Evolutionary conservation across 1,284 basidiomycete species (phyloP), one percentile per base, ranked within the genome.

Genomic region (Ustilago esculenta): DNA sequence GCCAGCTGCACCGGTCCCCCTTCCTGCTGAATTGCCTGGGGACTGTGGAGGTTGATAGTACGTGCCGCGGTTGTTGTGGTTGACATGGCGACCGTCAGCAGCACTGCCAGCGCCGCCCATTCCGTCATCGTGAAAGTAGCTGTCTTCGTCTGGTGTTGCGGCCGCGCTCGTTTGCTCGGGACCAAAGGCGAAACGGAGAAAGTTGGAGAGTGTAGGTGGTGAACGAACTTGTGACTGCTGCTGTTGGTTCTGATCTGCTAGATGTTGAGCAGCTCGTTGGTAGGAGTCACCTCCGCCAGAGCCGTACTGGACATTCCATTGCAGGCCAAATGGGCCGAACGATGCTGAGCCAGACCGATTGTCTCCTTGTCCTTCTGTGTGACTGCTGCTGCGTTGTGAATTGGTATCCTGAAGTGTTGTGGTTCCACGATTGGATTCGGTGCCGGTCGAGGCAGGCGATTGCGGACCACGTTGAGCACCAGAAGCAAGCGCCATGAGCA

Each of bases 91-190:
- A 6, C 76, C 76, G 39, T 78, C 76, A 14, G 75, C 51, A n/a
- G 65, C 63, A 2, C 51, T 63, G 8, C 75, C 76, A 11, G 75
- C 75, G 2, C 75, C 76, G 3, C 76, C 76, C 75, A 78, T 78
- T 14, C 76, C 76, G 32, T 78, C 76, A 35, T 78, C 76, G 46
- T 75, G 73, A 11, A 65, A 58, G 46, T 72, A 54, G 1, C 48
- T 15, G 14, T 72, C 64, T 18, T 52, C 30, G 12, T 21, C 10
- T 43, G 27, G 12, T 29, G 27, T 29, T 29, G 27, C 27, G 6
- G 27, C 27, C 27, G 27, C 48, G 42, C 43, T 39, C 15, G 52
- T 39, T 20, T 48, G 33, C 3, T 57, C 66, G 2, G 58, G 35
- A 8, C 68, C 68, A 27, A 71, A 71, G 7, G 68, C 68, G 21